Evolutionary conservation across 2,329 filamentous ascomycete genomes (phyloP).

Genomic region (Graphilbum sp.): DNA sequence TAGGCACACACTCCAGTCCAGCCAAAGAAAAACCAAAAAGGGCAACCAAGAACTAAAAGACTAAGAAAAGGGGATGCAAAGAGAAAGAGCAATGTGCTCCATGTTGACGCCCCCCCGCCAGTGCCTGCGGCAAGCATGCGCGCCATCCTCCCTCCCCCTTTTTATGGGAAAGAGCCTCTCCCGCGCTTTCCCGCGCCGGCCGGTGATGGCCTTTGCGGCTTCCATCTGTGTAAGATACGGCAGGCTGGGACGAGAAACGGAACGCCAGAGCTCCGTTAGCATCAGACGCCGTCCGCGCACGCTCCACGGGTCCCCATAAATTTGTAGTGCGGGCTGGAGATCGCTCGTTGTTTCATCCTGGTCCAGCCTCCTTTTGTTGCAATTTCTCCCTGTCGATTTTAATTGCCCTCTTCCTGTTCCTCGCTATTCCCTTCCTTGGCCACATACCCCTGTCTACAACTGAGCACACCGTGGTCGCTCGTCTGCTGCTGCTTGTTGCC

Average conservation of each 20-base stretch:
- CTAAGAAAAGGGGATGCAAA: background rate
- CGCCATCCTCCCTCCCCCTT: too few relatives aligned
- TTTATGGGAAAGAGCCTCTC: too few relatives aligned
- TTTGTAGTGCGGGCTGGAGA: constrained; percentile 1
- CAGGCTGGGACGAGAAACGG: too few relatives aligned
- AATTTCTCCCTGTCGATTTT: constrained; percentile 9
- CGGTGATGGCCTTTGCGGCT: too few relatives aligned
- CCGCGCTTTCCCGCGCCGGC: too few relatives aligned
- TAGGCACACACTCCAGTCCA: background rate
- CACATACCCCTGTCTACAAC: background rate
- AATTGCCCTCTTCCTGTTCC: background rate
- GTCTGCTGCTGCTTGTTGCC: background rate
- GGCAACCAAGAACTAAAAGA: background rate
- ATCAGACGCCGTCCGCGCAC: too few relatives aligned
- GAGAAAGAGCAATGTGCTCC: too few relatives aligned
- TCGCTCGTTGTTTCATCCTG: constrained; percentile 6
- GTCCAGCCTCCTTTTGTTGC: constrained; percentile 8
- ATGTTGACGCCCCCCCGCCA: too few relatives aligned
- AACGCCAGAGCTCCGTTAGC: too few relatives aligned
- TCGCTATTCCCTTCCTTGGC: background rate
- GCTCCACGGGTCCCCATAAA: background rate
- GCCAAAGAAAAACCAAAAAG: constrained; percentile 2
- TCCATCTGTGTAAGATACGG: too few relatives aligned
- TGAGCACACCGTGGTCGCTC: background rate
- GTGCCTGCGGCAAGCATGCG: too few relatives aligned